These are phyloP conservation scores for Chytridium lagenaria DNA, from an alignment of 371 early-diverging fungal species.

Conservation along the genomic window DNA sequence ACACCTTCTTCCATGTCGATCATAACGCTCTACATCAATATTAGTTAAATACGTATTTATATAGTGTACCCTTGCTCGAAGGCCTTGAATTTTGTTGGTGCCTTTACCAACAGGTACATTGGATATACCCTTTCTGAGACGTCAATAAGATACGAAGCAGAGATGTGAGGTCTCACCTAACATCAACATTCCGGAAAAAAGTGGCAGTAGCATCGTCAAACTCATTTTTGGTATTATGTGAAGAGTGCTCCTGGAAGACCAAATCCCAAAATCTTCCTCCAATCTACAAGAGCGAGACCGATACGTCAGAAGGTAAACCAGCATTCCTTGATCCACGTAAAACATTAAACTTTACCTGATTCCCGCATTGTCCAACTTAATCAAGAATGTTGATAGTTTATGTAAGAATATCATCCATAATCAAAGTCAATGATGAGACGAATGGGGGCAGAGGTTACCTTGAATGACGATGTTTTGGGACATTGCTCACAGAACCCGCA, in stretches of 20 bases:
- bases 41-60: neutral
- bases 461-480: slow-evolving; percentile 59
- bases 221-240: slow-evolving; percentile 40
- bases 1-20: slow-evolving; percentile 68
- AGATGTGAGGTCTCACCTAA: slow-evolving; percentile 8
- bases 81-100: slow-evolving; percentile 30
- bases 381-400: slow-evolving; percentile 7
- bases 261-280: slow-evolving; percentile 62
- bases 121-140: slow-evolving; percentile 20
- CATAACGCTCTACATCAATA: slow-evolving; percentile 44
- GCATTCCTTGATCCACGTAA: neutral
- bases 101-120: slow-evolving; percentile 43
- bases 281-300: slow-evolving; percentile 43
- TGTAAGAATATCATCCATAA: too few species aligned
- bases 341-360: slow-evolving; percentile 49
- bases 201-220: slow-evolving; percentile 57
- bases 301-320: neutral
- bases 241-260: slow-evolving; percentile 59
- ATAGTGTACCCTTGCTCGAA: slow-evolving; percentile 38
- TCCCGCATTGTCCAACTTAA: slow-evolving; percentile 68
- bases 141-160: neutral
- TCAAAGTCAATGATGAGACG: slow-evolving; percentile 24
- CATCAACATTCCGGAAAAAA: slow-evolving; percentile 54
- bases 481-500: too few species aligned
- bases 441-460: slow-evolving; percentile 39